Base-by-base conservation (phyloP, 495 filamentous ascomycete genomes). In the Eremomyces bilateralis region DNA sequence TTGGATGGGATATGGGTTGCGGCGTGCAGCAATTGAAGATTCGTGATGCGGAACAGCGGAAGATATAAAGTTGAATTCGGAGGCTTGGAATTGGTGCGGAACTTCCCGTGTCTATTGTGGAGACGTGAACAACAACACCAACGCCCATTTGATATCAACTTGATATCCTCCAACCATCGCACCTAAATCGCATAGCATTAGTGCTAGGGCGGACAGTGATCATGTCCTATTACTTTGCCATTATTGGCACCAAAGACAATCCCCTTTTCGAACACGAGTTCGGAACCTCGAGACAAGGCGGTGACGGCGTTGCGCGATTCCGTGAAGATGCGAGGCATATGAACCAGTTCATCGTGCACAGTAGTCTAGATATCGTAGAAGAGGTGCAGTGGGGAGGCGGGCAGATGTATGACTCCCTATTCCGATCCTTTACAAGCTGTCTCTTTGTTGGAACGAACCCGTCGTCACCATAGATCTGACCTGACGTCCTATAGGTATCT, bases 171-270 rank as follows among this genome's bases (percentile, higher is more conserved):
- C n/a, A n/a, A n/a, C n/a, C n/a, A n/a, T n/a, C n/a, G n/a, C n/a
- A n/a, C n/a, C n/a, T n/a, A n/a, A n/a, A n/a, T n/a, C n/a, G n/a
- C n/a, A n/a, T n/a, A n/a, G n/a, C n/a, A n/a, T n/a, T n/a, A n/a
- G n/a, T n/a, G n/a, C n/a, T n/a, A n/a, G n/a, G n/a, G n/a, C n/a
- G n/a, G n/a, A n/a, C n/a, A n/a, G n/a, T n/a, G n/a, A n/a, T 27
- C 6, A 93, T 94, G 83, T 91, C 81, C 37, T 95, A 91, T 66
- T 91, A 91, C 62, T 94, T 95, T 56, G 75, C 76, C 47, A 90
- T 97, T 37, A 65, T 95, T 52, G 83, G 81, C 47, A 90, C 85
- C 2, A 76, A 77, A 34, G 88, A 97, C 54, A 84, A 80, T 51
- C 84, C 88, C 15, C 69, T 94, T 37, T 97, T 94, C 62, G 82